These are phyloP conservation scores for Spizellomyces punctatus DNA, from an alignment of 192 early-diverging fungal genomes.

Conservation along the genomic window DNA sequence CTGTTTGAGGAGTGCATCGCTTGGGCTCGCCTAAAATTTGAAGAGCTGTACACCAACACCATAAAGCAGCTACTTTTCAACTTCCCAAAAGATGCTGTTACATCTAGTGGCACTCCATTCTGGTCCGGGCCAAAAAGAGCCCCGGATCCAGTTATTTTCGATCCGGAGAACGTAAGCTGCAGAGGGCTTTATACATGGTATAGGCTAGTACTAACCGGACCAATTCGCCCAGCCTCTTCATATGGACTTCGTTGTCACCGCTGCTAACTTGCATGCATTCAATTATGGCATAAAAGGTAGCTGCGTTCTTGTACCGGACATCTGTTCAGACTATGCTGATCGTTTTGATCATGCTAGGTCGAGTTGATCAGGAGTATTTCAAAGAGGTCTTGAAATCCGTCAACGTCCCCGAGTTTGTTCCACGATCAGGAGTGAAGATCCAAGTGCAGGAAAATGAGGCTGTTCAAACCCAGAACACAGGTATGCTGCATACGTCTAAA, in stretches of 20 bases:
- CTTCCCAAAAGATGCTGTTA: conserved; percentile 92
- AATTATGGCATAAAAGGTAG: conserved; percentile 88
- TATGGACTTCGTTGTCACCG: conserved; percentile 87
- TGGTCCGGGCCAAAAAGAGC: conserved; percentile 98
- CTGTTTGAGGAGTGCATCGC: conserved; percentile 89
- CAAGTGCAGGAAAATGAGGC: conserved; percentile 90
- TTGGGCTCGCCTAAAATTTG: conserved; percentile 92
- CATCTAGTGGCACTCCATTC: conserved; percentile 87
- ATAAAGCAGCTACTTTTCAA: conserved; percentile 96
- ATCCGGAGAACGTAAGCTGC: conserved; percentile 58
- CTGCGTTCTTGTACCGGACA: too few species aligned
- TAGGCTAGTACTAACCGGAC: too few species aligned
- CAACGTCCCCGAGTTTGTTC: conserved; percentile 79
- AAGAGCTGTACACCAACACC: conserved; percentile 89
- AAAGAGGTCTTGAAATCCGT: conserved; percentile 58
- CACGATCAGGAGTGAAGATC: conserved; percentile 94
- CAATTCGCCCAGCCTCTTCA: conserved; percentile 56
- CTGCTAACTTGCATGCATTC: conserved; percentile 93
- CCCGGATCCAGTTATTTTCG: conserved; percentile 81
- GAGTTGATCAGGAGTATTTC: conserved; percentile 72
- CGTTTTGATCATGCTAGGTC: conserved; percentile 36
- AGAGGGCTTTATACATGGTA: too few species aligned
- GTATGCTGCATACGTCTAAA: conserved; percentile 7
- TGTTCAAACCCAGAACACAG: conserved; percentile 48
- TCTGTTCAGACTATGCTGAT: too few species aligned